These are phyloP conservation scores for Cudoniella acicularis DNA, from an alignment of 495 filamentous ascomycete species.

Conservation along the genomic window DNA sequence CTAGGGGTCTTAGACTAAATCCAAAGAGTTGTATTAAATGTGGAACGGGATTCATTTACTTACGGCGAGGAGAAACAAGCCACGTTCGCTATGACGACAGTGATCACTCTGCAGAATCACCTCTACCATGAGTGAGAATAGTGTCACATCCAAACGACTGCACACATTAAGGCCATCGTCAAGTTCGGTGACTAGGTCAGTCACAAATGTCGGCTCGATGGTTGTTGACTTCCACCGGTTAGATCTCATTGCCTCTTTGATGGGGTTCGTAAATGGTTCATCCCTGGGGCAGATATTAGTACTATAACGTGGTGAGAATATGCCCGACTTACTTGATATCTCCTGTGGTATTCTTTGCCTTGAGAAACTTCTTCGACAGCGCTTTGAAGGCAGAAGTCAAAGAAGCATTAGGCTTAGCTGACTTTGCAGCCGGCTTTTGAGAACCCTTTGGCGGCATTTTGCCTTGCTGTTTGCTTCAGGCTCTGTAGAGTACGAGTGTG, in stretches of 20 bases:
- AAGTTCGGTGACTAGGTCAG: not conserved
- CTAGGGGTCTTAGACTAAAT: constrained; percentile 3
- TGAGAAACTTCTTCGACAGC: not conserved
- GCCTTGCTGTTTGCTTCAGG: not conserved
- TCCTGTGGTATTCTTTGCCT: not conserved
- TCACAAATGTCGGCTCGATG: not conserved
- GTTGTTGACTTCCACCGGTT: not conserved
- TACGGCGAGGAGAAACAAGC: constrained; percentile 14
- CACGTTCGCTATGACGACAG: constrained; percentile 6
- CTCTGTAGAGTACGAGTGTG: too few species aligned
- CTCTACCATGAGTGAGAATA: constrained; percentile 1
- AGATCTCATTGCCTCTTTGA: not conserved
- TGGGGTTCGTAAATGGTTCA: not conserved
- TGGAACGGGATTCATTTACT: too few species aligned
- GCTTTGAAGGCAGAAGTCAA: constrained; percentile 1
- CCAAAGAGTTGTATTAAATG: too few species aligned
- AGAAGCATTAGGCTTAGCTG: not conserved
- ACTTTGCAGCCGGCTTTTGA: not conserved
- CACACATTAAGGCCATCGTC: constrained; percentile 10
- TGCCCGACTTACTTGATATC: constrained; percentile 4
- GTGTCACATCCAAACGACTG: constrained; percentile 3
- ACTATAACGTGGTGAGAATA: not conserved
- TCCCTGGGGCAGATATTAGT: not conserved
- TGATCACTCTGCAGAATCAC: not conserved
- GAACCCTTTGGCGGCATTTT: not conserved